A percentile compares a stretch with the other conserved stretches of the same genome.
Evolutionary conservation across 2,329 filamentous ascomycete species (phyloP).

Genomic region (Domatiomyces catenatus): DNA sequence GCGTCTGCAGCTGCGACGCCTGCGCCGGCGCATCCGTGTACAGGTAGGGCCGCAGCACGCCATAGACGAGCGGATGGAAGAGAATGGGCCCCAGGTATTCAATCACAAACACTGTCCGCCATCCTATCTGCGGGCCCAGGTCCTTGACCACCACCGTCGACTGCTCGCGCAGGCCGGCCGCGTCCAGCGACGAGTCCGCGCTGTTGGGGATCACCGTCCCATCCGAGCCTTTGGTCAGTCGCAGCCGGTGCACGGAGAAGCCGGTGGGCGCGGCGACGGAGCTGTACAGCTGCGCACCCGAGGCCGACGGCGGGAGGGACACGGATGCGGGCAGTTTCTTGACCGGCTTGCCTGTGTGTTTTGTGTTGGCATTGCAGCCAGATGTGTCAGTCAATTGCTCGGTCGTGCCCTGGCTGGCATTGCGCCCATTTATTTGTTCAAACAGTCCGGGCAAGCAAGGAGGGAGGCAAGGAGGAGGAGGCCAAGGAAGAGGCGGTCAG

Average conservation of each 20-base stretch:
- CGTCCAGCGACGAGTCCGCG: slow-evolving; percentile 36
- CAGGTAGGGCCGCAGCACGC: slow-evolving; percentile 52
- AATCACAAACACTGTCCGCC: slow-evolving; percentile 86
- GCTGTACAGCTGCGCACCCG: slow-evolving; percentile 41
- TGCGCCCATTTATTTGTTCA: too few species aligned
- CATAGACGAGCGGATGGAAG: slow-evolving; percentile 61
- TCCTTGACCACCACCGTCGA: slow-evolving; percentile 75
- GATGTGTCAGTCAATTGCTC: neutral
- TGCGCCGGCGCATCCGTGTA: slow-evolving; percentile 41
- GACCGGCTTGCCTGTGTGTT: slow-evolving; percentile 51
- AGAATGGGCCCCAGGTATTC: slow-evolving; percentile 88
- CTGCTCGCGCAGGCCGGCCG: slow-evolving; percentile 42
- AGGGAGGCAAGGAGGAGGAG: too few species aligned
- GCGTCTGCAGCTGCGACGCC: slow-evolving; percentile 52
- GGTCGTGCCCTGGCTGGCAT: neutral
- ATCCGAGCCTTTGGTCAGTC: slow-evolving; percentile 50
- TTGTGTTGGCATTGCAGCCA: slow-evolving; percentile 7
- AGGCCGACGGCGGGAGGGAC: slow-evolving; percentile 36
- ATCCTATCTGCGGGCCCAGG: slow-evolving; percentile 75
- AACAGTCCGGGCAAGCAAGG: too few species aligned
- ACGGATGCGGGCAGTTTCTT: slow-evolving; percentile 43
- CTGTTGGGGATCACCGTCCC: slow-evolving; percentile 42
- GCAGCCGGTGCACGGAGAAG: slow-evolving; percentile 43
- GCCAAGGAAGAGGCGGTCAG: neutral
- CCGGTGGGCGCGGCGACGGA: slow-evolving; percentile 39